A percentile compares a stretch with the other conserved stretches of the same genome.
phyloP scores from a whole-genome alignment of 768 basidiomycete species.

The Lepiota subincarnata region DNA sequence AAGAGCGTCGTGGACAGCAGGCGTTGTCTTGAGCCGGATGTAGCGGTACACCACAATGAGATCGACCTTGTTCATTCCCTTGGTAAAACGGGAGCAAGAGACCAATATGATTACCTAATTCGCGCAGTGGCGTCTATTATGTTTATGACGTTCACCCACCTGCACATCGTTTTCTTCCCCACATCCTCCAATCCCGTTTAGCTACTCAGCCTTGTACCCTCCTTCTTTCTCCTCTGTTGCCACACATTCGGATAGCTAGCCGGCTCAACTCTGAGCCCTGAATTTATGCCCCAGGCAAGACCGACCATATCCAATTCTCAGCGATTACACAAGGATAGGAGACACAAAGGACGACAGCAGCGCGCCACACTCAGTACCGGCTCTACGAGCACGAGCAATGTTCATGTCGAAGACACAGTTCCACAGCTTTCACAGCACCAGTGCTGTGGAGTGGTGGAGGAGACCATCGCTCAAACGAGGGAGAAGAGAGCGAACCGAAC shows the following conservation, averaged over 20 bases:
- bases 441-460: constrained; percentile 53
- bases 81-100: not conserved
- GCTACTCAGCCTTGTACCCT: not conserved
- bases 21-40: constrained; percentile 5
- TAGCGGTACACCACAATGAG: constrained; percentile 9
- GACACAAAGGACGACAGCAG: not conserved
- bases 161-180: not conserved
- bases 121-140: no score
- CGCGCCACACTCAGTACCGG: not conserved
- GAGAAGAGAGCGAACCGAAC: constrained; percentile 37
- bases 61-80: not conserved
- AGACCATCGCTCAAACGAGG: constrained; percentile 35
- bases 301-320: constrained; percentile 1
- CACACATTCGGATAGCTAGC: not conserved
- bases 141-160: not conserved
- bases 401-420: not conserved
- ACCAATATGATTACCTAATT: not conserved
- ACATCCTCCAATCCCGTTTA: not conserved
- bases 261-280: not conserved
- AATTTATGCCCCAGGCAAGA: not conserved
- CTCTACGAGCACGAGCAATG: not conserved
- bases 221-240: not conserved
- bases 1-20: not conserved
- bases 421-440: constrained; percentile 17
- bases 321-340: constrained; percentile 2